These are phyloP conservation scores for Amylocystis lapponica DNA, from an alignment of 768 basidiomycete species.

Conservation along the genomic window DNA sequence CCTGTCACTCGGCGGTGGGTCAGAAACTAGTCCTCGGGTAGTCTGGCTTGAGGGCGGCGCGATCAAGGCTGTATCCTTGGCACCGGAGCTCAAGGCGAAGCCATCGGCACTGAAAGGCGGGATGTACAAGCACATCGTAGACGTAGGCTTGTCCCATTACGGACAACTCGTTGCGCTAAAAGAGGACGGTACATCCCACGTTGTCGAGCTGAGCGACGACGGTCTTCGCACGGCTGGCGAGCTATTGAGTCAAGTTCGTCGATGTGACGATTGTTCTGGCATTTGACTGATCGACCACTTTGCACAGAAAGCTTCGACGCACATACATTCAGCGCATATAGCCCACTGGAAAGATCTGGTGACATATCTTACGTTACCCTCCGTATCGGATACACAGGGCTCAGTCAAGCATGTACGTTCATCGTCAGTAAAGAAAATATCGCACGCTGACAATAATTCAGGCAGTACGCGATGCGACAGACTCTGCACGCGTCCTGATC, in stretches of 20 bases:
- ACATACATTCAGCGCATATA: slow-evolving; percentile 48
- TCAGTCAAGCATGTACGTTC: slow-evolving; percentile 56
- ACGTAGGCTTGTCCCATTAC: slow-evolving; percentile 49
- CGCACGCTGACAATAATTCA: too few species aligned
- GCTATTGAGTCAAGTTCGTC: too few species aligned
- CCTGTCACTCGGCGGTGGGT: slow-evolving; percentile 20
- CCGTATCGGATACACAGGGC: slow-evolving; percentile 62
- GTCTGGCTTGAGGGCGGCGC: slow-evolving; percentile 50
- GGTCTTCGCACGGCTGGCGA: too few species aligned
- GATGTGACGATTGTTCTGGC: not conserved
- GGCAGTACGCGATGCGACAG: too few species aligned
- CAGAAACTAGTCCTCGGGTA: slow-evolving; percentile 28
- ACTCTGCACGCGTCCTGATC: slow-evolving; percentile 41
- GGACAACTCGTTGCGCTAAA: slow-evolving; percentile 60
- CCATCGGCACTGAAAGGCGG: slow-evolving; percentile 36
- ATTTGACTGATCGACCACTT: not conserved
- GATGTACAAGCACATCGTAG: slow-evolving; percentile 47
- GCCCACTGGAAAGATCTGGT: slow-evolving; percentile 40
- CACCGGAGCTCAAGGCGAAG: slow-evolving; percentile 46
- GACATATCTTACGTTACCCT: slow-evolving; percentile 53
- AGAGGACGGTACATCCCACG: slow-evolving; percentile 48
- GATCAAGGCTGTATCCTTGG: slow-evolving; percentile 46
- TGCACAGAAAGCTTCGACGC: slow-evolving; percentile 46
- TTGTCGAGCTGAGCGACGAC: slow-evolving; percentile 46
- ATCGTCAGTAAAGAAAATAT: slow-evolving; percentile 1